These are phyloP conservation scores for Willaertia magna DNA, from an alignment of 208 protist genomes.

Conservation along the genomic window DNA sequence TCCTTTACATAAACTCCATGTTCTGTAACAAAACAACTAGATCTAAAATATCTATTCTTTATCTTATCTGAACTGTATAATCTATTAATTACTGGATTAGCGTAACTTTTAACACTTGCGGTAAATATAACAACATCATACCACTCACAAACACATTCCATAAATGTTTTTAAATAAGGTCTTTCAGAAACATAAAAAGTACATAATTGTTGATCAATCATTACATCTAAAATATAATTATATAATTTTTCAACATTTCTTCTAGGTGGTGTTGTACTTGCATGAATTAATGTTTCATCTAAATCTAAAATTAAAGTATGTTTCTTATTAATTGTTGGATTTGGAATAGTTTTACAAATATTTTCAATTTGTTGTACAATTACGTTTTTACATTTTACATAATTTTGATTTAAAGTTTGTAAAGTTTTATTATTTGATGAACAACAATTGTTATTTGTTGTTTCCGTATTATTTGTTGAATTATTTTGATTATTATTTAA, in stretches of 20 bases:
- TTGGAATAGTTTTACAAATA: too few species aligned
- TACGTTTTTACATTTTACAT: too few species aligned
- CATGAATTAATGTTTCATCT: constrained; percentile 6
- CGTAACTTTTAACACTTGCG: constrained; percentile 3
- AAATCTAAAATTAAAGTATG: background rate
- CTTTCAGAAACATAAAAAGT: constrained; percentile 14
- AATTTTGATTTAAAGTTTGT: too few species aligned
- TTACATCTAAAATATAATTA: background rate
- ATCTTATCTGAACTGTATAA: background rate
- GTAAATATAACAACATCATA: constrained; percentile 16
- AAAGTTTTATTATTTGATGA: too few species aligned
- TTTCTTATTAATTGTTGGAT: background rate
- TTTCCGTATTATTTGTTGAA: too few species aligned
- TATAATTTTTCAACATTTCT: background rate
- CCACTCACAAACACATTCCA: constrained; percentile 10
- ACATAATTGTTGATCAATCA: background rate
- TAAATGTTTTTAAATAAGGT: background rate
- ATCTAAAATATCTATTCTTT: background rate
- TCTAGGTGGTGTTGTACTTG: background rate
- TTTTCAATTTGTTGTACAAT: too few species aligned
- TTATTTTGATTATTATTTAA: too few species aligned
- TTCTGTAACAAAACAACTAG: background rate
- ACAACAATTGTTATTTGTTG: too few species aligned
- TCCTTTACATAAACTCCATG: constrained; percentile 4
- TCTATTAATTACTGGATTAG: constrained; percentile 10